phyloP scores from a whole-genome alignment of 1,284 basidiomycete genomes.

The Tilletia horrida region DNA sequence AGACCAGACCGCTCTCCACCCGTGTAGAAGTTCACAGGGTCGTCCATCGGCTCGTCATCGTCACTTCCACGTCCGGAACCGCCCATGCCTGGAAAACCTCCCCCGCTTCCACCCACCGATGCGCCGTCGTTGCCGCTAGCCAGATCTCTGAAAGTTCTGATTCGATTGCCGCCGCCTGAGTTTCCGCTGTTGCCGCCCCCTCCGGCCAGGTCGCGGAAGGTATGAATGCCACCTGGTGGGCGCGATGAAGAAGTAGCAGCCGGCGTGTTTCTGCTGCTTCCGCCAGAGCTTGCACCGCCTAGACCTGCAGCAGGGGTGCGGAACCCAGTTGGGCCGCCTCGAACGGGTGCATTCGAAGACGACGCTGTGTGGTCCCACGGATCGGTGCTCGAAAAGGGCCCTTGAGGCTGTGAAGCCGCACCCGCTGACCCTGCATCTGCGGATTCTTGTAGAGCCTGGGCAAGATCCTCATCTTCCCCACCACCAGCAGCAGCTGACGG shows the following conservation, averaged over 20 bases:
- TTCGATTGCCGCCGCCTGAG: background rate
- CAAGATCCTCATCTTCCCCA: background rate
- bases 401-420: background rate
- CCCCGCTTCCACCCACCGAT: background rate
- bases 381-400: constrained; percentile 5
- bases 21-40: constrained; percentile 51
- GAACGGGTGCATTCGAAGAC: background rate
- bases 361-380: constrained; percentile 5
- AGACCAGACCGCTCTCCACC: constrained; percentile 68
- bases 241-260: background rate
- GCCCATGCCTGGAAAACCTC: constrained; percentile 10
- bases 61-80: constrained; percentile 14
- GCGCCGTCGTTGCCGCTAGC: background rate
- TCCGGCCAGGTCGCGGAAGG: constrained; percentile 3
- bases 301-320: constrained; percentile 3
- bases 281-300: background rate
- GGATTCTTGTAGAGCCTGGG: background rate
- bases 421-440: background rate
- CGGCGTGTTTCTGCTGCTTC: background rate
- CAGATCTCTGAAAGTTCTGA: constrained; percentile 12
- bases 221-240: constrained; percentile 9
- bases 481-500: background rate
- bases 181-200: background rate
- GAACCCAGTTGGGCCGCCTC: constrained; percentile 6
- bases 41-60: constrained; percentile 43